Evolutionary conservation across 129 eudicot genomes (phyloP).

Genomic region (Rutidosis leptorrhynchoides): DNA sequence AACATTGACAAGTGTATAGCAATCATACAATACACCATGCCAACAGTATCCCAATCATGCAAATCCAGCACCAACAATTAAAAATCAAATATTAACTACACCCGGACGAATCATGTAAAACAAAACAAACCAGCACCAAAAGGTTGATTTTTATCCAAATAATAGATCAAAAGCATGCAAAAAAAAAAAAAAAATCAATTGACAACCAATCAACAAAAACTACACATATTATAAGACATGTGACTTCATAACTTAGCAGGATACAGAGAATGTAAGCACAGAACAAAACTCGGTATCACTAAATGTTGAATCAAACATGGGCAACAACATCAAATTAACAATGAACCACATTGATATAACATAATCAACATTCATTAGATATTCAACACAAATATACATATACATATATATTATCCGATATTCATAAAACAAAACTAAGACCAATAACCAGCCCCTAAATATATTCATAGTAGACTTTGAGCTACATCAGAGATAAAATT

Average conservation of each 20-base stretch:
- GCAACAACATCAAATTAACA: too few species aligned
- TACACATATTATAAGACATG: too few species aligned
- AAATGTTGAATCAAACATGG: not conserved
- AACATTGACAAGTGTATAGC: not conserved
- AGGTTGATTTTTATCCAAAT: too few species aligned
- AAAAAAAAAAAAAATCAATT: too few species aligned
- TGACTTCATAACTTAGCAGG: not conserved
- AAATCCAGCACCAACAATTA: not conserved
- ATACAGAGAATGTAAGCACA: not conserved
- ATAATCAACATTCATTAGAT: not conserved
- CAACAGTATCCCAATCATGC: not conserved
- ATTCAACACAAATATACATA: not conserved
- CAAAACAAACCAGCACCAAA: not conserved
- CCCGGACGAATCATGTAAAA: too few species aligned
- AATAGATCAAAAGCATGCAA: too few species aligned
- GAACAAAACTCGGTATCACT: not conserved
- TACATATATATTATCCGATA: not conserved
- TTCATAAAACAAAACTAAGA: conserved; percentile 25
- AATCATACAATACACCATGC: not conserved
- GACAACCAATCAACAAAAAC: too few species aligned
- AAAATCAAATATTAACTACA: too few species aligned
- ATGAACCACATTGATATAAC: not conserved
- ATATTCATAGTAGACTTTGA: too few species aligned
- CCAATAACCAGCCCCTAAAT: too few species aligned
- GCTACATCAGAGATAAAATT: too few species aligned